phyloP scores from a whole-genome alignment of 305 asterid genomes.

The Solanum hybrid region DNA sequence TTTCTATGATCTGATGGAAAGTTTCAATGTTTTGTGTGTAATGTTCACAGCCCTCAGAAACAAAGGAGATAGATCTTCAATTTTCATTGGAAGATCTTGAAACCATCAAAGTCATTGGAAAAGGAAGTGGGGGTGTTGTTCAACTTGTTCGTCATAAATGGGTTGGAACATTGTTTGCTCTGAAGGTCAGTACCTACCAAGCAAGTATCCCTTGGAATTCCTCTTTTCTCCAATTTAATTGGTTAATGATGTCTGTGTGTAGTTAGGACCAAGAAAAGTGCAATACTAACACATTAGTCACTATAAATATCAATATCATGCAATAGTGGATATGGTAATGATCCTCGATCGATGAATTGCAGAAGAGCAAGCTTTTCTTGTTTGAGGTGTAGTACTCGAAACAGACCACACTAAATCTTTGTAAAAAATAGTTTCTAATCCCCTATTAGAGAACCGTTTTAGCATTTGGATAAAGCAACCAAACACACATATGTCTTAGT shows the following conservation, averaged over 20 bases:
- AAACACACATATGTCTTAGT: not conserved
- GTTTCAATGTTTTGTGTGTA: not conserved
- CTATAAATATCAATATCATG: not conserved
- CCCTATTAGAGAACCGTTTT: not conserved
- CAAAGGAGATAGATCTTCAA: constrained; percentile 66
- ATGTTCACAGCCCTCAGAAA: constrained; percentile 45
- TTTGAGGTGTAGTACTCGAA: not conserved
- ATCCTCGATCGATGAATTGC: not conserved
- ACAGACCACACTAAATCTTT: not conserved
- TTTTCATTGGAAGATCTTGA: constrained; percentile 89
- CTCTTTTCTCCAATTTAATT: not conserved
- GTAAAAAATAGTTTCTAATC: not conserved
- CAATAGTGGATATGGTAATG: not conserved
- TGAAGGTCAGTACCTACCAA: constrained; percentile 54
- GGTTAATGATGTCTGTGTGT: not conserved
- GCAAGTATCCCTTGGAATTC: not conserved
- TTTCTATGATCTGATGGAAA: not conserved
- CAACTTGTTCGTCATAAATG: constrained; percentile 97
- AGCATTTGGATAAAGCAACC: not conserved
- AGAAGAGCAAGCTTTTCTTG: not conserved
- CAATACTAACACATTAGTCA: not conserved
- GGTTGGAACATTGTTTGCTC: constrained; percentile 82
- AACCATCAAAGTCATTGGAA: constrained; percentile 92
- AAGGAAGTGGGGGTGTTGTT: constrained; percentile 96
- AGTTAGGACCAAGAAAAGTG: not conserved